Conservation (phyloP, 805 yeast species). For the Tetrapisispora namnaoensis region DNA sequence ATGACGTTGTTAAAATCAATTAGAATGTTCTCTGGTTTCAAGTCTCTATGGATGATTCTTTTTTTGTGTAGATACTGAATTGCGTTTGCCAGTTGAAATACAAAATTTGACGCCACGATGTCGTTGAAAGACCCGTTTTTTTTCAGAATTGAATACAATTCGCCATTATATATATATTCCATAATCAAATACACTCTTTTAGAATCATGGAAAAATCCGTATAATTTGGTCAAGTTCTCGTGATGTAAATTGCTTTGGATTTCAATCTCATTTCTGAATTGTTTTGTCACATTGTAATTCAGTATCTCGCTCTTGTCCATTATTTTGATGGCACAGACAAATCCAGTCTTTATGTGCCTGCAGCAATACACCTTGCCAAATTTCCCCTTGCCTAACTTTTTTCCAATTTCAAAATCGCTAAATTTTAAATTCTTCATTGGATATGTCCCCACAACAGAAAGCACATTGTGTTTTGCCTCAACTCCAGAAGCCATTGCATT, state of each 20-base stretch:
- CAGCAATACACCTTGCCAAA: slow-evolving; percentile 91
- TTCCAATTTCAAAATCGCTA: slow-evolving; percentile 75
- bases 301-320: slow-evolving; percentile 78
- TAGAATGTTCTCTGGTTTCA: slow-evolving; percentile 88
- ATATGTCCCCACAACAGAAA: not conserved
- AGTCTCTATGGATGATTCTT: slow-evolving; percentile 81
- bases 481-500: not conserved
- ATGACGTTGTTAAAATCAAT: slow-evolving; percentile 66
- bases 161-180: slow-evolving; percentile 82
- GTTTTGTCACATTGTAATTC: slow-evolving; percentile 68
- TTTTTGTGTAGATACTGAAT: slow-evolving; percentile 67
- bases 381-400: slow-evolving; percentile 84
- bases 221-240: slow-evolving; percentile 68
- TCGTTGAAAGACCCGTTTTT: slow-evolving; percentile 58
- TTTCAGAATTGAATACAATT: slow-evolving; percentile 65
- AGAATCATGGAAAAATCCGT: slow-evolving; percentile 77
- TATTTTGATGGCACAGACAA: slow-evolving; percentile 80
- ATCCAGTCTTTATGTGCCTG: slow-evolving; percentile 62
- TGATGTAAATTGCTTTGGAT: slow-evolving; percentile 76
- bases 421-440: slow-evolving; percentile 10
- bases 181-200: slow-evolving; percentile 72
- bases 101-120: slow-evolving; percentile 63
- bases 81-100: slow-evolving; percentile 76
- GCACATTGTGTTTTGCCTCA: not conserved
- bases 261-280: slow-evolving; percentile 84